These are phyloP conservation scores for Boletus edulis DNA, from an alignment of 768 basidiomycete species.

Conservation along the genomic window DNA sequence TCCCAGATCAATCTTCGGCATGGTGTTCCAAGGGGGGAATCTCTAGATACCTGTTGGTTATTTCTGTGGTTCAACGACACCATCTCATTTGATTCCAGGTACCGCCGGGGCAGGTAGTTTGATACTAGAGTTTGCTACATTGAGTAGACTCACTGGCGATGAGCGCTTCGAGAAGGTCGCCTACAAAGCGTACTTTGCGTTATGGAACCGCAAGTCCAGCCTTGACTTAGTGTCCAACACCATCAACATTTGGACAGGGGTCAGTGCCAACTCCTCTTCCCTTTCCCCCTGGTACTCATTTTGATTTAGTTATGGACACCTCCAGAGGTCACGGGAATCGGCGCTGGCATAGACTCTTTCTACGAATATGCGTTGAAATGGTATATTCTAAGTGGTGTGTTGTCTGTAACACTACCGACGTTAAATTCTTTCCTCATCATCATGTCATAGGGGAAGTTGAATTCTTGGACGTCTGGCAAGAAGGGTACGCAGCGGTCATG, in stretches of 20 bases:
- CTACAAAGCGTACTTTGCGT: conserved; percentile 83
- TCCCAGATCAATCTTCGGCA: conserved; percentile 76
- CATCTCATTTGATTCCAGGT: conserved; percentile 43
- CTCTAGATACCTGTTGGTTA: conserved; percentile 77
- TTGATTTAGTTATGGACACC: conserved; percentile 57
- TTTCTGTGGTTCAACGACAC: neutral
- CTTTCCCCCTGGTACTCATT: conserved; percentile 5
- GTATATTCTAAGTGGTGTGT: conserved; percentile 79
- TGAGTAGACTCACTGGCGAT: conserved; percentile 89
- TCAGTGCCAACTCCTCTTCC: conserved; percentile 35
- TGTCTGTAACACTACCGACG: neutral
- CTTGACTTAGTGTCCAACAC: conserved; percentile 88
- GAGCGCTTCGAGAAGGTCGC: conserved; percentile 88
- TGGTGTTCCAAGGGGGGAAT: conserved; percentile 75
- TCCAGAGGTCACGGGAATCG: conserved; percentile 78
- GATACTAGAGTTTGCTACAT: conserved; percentile 90
- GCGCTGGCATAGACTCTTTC: conserved; percentile 95
- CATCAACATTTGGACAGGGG: conserved; percentile 81
- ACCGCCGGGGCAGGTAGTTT: conserved; percentile 92
- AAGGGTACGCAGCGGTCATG: conserved; percentile 83
- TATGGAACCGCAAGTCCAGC: conserved; percentile 89
- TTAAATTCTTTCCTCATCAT: neutral
- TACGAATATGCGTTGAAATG: conserved; percentile 94
- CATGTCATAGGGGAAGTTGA: conserved; percentile 60
- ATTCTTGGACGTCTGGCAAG: conserved; percentile 83